A percentile compares a stretch with the other conserved stretches of the same genome.
Evolutionary conservation across 345 rosid species (phyloP).

Genomic region (Citrus trifoliata): DNA sequence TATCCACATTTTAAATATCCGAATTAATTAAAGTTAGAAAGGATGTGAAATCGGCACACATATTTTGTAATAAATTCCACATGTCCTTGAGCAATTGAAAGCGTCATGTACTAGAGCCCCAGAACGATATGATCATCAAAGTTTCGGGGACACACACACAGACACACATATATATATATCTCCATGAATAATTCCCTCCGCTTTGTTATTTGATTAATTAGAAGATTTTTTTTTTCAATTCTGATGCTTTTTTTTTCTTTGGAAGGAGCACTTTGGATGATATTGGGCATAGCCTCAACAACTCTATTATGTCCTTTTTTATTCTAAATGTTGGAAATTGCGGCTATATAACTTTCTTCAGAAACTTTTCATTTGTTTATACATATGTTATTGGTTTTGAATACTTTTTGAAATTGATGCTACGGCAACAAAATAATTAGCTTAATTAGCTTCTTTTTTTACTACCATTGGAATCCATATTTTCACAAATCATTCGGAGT

Average conservation of each 20-base stretch:
- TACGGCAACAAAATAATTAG: too few relatives aligned
- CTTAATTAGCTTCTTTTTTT: too few relatives aligned
- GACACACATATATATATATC: too few relatives aligned
- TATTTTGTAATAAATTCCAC: background rate
- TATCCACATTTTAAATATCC: background rate
- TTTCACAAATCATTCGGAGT: too few relatives aligned
- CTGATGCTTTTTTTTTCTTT: background rate
- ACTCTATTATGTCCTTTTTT: background rate
- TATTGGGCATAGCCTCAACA: background rate
- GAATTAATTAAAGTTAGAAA: background rate
- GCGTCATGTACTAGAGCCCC: background rate
- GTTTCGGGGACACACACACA: background rate
- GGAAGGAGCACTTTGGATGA: constrained; percentile 10
- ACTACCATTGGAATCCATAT: too few relatives aligned
- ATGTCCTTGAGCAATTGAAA: background rate
- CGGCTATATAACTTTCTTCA: background rate
- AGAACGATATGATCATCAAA: background rate
- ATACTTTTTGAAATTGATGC: too few relatives aligned
- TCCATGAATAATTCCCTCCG: too few relatives aligned
- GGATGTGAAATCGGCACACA: background rate
- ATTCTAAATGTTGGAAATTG: background rate
- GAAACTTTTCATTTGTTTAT: background rate
- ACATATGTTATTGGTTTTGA: background rate
- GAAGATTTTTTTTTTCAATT: too few relatives aligned
- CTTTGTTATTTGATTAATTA: too few relatives aligned